phyloP scores from a whole-genome alignment of 2,329 filamentous ascomycete species.

The Chrysoporthe austroafricana region DNA sequence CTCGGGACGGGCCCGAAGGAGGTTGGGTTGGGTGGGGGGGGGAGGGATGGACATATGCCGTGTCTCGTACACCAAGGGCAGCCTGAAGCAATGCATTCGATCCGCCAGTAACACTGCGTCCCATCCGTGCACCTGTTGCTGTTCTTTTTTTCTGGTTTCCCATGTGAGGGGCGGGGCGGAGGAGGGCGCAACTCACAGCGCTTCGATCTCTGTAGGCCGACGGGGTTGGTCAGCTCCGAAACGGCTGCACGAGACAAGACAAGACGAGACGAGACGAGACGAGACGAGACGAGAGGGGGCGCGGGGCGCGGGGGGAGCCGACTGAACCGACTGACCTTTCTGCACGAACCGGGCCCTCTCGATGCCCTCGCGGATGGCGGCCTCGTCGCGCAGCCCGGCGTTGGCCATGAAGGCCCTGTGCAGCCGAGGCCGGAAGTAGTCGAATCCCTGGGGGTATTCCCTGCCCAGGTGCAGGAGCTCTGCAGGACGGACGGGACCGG shows the following conservation, averaged over 20 bases:
- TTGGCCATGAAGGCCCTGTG: constrained; percentile 86
- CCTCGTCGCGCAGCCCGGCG: constrained; percentile 69
- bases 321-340: constrained; percentile 64
- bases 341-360: constrained; percentile 83
- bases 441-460: constrained; percentile 82
- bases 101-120: not conserved
- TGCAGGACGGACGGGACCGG: constrained; percentile 39
- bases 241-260: not conserved
- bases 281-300: too few relatives aligned
- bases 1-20: constrained; percentile 4
- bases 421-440: constrained; percentile 79
- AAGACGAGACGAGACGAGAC: not conserved
- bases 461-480: constrained; percentile 84
- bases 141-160: not conserved
- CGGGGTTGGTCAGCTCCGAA: not conserved
- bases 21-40: too few relatives aligned
- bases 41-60: not conserved
- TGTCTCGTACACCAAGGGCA: not conserved
- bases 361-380: constrained; percentile 76
- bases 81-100: not conserved
- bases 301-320: too few relatives aligned
- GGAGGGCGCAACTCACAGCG: constrained; percentile 68
- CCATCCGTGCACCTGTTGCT: not conserved
- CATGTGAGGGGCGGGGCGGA: not conserved
- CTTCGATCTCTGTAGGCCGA: constrained; percentile 74